A percentile compares a stretch with the other conserved stretches of the same genome.
These are phyloP conservation scores for Fusarium caatingaense DNA, from an alignment of 2,329 filamentous ascomycete species.

Conservation along the genomic window DNA sequence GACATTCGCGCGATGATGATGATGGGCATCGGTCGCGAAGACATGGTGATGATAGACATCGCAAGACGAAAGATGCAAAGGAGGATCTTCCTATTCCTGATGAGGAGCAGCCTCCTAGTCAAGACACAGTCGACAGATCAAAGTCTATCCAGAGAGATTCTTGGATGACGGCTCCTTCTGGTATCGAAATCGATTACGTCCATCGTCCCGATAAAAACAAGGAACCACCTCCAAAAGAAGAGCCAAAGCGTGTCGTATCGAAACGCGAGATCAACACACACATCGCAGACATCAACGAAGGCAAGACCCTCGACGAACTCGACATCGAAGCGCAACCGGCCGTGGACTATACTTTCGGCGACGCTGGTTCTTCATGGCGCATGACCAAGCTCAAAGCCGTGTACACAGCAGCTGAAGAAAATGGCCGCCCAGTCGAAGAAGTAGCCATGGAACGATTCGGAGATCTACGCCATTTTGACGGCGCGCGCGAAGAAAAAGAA, in stretches of 20 bases:
- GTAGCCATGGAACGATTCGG: conserved; percentile 87
- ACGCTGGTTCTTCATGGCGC: conserved; percentile 90
- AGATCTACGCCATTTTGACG: conserved; percentile 85
- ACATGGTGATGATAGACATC: conserved; percentile 43
- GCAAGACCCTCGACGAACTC: conserved; percentile 50
- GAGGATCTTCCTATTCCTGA: conserved; percentile 64
- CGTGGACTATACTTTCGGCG: conserved; percentile 87
- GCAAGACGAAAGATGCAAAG: conserved; percentile 61
- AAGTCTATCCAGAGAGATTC: conserved; percentile 75
- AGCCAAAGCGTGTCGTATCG: conserved; percentile 78
- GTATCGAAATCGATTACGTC: conserved; percentile 85
- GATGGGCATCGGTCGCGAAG: conserved; percentile 58
- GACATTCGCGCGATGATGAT: conserved; percentile 52
- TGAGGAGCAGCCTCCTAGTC: conserved; percentile 56
- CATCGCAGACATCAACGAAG: conserved; percentile 69
- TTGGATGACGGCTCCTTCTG: conserved; percentile 90
- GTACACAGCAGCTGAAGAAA: conserved; percentile 82
- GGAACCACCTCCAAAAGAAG: conserved; percentile 62
- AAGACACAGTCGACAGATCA: conserved; percentile 42
- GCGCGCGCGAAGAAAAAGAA: conserved; percentile 91
- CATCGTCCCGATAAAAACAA: conserved; percentile 70
- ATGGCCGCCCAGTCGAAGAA: conserved; percentile 78
- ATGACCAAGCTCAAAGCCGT: conserved; percentile 95
- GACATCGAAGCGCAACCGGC: conserved; percentile 61
- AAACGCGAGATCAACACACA: conserved; percentile 81